These are phyloP conservation scores for Geotrichum macrosporum DNA, from an alignment of 1,139 yeast genomes.

Conservation along the genomic window DNA sequence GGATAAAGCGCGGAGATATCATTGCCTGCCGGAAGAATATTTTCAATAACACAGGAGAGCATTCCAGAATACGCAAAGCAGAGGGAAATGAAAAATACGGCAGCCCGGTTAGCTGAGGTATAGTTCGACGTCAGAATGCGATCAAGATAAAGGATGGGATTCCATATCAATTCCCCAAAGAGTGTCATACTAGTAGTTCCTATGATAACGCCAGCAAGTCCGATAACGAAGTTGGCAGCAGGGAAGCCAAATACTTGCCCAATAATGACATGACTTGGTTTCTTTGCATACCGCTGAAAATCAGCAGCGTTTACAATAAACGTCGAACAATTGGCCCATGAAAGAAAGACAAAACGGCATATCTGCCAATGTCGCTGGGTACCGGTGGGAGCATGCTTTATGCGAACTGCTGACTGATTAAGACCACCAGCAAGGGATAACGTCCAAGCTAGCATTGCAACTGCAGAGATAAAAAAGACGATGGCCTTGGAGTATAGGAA, in stretches of 20 bases:
- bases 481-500: conserved; percentile 67
- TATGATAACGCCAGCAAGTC: conserved; percentile 70
- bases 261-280: conserved; percentile 44
- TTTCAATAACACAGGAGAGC: conserved; percentile 50
- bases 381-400: conserved; percentile 36
- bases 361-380: conserved; percentile 68
- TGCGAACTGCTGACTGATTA: conserved; percentile 13
- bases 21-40: conserved; percentile 57
- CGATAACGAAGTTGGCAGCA: conserved; percentile 62
- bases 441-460: conserved; percentile 70
- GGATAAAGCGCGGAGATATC: conserved; percentile 57
- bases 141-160: conserved; percentile 25
- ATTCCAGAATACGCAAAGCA: conserved; percentile 47
- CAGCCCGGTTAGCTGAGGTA: conserved; percentile 58
- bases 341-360: conserved; percentile 60
- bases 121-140: conserved; percentile 7
- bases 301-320: conserved; percentile 76
- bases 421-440: conserved; percentile 59
- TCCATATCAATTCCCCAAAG: conserved; percentile 64
- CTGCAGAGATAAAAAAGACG: conserved; percentile 67
- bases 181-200: conserved; percentile 62
- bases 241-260: conserved; percentile 63
- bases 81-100: conserved; percentile 63
- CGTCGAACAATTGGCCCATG: conserved; percentile 73
- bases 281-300: conserved; percentile 67